Base-by-base conservation (phyloP, 345 rosid genomes). In the Melastoma malabathricum region DNA sequence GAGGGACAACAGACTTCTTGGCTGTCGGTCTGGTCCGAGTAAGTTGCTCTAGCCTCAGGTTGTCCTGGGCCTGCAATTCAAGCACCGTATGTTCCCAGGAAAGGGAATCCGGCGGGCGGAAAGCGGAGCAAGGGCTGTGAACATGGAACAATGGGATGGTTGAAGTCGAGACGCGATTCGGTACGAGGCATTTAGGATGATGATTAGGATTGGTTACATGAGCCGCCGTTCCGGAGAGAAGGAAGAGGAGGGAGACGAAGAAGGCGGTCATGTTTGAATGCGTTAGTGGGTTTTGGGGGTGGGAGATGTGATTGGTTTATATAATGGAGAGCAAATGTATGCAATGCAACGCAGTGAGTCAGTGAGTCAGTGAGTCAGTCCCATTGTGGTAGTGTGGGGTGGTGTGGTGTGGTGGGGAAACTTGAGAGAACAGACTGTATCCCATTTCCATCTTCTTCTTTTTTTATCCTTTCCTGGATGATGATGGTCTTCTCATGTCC, bases 31-130 rank as follows among this genome's bases (percentile, higher is more conserved):
- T 87, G 1, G 95, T 68, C 68, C 12, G 41, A 22, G 44, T 29
- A 18, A 87, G 59, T 69, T 60, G 81, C 22, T 62, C 77, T 25
- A 87, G 67, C 72, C 98, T 73, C 52, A 72, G 80, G 63, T 77
- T 75, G 75, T 92, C 98, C 46, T 77, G 62, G 46, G 78, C 79
- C 64, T 73, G 79, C 64, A 68, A 73, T 59, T 86, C 66, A 25
- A 82, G 75, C 22, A 90, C 82, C 53, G 59, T 76, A 58, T 76
- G 75, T 47, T 84, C 98, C 98, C 95, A 87, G 18, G 97, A 81
- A 41, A 82, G 57, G 58, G 76, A 61, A 49, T 60, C 61, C 10
- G 72, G 41, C n/a, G 81, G 68, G 56, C 70, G 76, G 55, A 79
- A 80, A 0, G 98, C 92, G 8, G 94, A 86, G 55, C 89, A 82